These are phyloP conservation scores for Eucalyptus regnans DNA, from an alignment of 345 rosid species.

Conservation along the genomic window DNA sequence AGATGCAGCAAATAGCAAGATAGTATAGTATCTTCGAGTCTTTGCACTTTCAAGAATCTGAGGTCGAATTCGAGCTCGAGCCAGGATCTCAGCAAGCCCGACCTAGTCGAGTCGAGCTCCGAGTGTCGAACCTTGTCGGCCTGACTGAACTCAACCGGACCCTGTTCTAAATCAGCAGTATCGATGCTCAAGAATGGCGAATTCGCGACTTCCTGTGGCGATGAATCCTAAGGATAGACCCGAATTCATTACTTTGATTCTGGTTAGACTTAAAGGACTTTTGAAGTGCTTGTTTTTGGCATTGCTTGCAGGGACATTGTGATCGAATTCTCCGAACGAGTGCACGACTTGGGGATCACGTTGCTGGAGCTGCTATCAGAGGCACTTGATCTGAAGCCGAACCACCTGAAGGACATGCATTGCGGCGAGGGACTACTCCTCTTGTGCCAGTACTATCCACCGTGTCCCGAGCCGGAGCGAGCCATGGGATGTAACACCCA, in stretches of 20 bases:
- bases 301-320: background rate
- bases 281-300: background rate
- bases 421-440: background rate
- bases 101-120: background rate
- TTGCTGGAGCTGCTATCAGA: background rate
- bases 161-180: background rate
- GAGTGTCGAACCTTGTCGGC: background rate
- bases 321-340: background rate
- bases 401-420: background rate
- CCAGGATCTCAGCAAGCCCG: background rate
- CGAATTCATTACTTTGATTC: background rate
- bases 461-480: constrained; percentile 1
- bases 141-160: background rate
- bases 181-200: background rate
- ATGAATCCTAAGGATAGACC: background rate
- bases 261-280: background rate
- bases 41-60: background rate
- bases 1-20: background rate
- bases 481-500: background rate
- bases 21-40: background rate
- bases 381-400: constrained; percentile 4
- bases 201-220: background rate
- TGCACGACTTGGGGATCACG: background rate
- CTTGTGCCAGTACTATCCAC: background rate
- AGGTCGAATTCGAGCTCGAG: background rate